A percentile compares a stretch with the other conserved stretches of the same genome.
Evolutionary conservation across 164 flowering plant species (phyloP).

Genomic region (Magnolia changhungtana): DNA sequence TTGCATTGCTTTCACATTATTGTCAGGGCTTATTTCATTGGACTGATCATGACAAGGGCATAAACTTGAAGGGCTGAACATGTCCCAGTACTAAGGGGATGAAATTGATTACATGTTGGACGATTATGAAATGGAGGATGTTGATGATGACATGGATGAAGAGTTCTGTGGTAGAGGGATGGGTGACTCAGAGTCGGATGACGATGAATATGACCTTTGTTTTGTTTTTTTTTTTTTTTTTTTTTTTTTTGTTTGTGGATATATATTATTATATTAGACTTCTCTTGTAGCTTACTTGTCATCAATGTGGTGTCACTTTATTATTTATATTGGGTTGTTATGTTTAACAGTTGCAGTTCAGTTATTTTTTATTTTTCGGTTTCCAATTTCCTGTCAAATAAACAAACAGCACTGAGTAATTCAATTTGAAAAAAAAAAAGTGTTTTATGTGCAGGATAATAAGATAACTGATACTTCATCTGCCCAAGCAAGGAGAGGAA

Average conservation of each 20-base stretch:
- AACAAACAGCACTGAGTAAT: background rate
- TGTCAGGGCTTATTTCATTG: too few relatives aligned
- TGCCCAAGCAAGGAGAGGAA: conserved; percentile 72
- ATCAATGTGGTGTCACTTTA: background rate
- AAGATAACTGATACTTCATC: conserved; percentile 64
- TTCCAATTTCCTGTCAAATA: background rate
- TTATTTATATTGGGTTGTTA: background rate
- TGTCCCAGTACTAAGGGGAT: conserved; percentile 44
- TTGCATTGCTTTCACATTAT: too few relatives aligned
- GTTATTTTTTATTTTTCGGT: background rate
- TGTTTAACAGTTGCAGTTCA: background rate
- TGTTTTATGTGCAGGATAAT: conserved; percentile 34
- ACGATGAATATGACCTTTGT: conserved; percentile 43
- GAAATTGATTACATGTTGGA: conserved; percentile 41
- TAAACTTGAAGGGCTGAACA: conserved; percentile 8
- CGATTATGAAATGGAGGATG: conserved; percentile 55
- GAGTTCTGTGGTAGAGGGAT: conserved; percentile 39
- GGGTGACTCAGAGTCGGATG: conserved; percentile 53
- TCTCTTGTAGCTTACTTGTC: background rate
- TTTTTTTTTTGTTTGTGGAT: too few relatives aligned
- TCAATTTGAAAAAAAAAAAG: background rate
- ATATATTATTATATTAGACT: background rate
- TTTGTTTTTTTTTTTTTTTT: conserved; percentile 20
- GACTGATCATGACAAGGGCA: too few relatives aligned
- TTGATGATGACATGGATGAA: conserved; percentile 54